Conservation (phyloP, 2,329 filamentous ascomycete genomes). For the Sclerotinia trifoliorum region DNA sequence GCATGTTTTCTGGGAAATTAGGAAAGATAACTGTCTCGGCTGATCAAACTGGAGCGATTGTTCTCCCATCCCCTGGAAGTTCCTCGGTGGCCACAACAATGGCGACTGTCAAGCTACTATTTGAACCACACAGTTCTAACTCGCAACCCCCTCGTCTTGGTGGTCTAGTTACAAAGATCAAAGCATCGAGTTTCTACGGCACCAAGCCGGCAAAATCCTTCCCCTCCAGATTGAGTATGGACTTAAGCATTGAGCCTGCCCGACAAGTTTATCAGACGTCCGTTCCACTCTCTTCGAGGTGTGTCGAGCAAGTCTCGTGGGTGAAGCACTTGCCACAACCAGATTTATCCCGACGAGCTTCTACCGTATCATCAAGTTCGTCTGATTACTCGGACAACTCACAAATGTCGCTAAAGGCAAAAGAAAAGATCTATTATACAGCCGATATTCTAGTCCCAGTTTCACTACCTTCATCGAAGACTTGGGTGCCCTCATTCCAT, state of each 20-base stretch:
- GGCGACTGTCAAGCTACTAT: conserved; percentile 38
- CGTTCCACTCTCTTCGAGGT: conserved; percentile 36
- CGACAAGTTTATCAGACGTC: conserved; percentile 34
- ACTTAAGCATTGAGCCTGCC: conserved; percentile 30
- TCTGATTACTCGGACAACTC: conserved; percentile 32
- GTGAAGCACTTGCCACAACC: conserved; percentile 32
- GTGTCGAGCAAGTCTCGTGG: conserved; percentile 39
- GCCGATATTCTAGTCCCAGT: conserved; percentile 63
- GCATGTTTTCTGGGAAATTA: conserved; percentile 40
- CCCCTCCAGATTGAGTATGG: conserved; percentile 28
- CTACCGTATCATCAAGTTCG: conserved; percentile 35
- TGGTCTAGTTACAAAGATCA: conserved; percentile 38
- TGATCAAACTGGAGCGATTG: conserved; percentile 36
- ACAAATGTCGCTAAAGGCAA: conserved; percentile 18
- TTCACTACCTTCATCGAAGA: conserved; percentile 57
- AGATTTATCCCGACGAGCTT: conserved; percentile 31
- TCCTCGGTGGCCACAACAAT: conserved; percentile 31
- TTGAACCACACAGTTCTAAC: conserved; percentile 35
- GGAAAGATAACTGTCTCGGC: conserved; percentile 39
- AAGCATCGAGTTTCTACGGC: conserved; percentile 34
- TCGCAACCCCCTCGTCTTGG: conserved; percentile 38
- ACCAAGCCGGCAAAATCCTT: conserved; percentile 29
- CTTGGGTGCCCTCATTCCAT: conserved; percentile 68
- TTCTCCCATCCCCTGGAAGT: conserved; percentile 33
- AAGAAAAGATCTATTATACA: conserved; percentile 48